Conservation (phyloP, 768 basidiomycete species). For the Russula vinacea region DNA sequence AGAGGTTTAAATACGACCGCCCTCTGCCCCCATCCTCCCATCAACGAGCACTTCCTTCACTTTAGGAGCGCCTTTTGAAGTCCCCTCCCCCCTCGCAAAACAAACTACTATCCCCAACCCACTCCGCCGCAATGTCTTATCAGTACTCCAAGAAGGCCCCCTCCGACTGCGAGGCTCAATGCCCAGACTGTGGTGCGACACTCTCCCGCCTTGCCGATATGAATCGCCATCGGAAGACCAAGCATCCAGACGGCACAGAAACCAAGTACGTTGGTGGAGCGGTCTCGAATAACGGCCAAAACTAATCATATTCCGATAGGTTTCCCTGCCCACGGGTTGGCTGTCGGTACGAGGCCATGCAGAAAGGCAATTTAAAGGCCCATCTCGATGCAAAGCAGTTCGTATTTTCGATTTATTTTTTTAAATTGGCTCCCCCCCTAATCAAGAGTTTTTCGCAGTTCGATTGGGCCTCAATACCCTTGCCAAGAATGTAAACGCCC, state of each 20-base stretch:
- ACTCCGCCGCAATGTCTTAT: not conserved
- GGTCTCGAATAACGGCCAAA: not conserved
- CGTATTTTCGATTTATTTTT: slow-evolving; percentile 3
- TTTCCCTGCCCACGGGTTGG: slow-evolving; percentile 5
- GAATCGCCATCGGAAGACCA: slow-evolving; percentile 17
- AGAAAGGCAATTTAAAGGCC: slow-evolving; percentile 8
- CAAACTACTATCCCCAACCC: not conserved
- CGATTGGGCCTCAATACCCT: not conserved
- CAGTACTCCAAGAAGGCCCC: not conserved
- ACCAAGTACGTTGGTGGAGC: slow-evolving; percentile 17
- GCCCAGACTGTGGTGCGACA: slow-evolving; percentile 14
- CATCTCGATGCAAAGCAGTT: slow-evolving; percentile 15
- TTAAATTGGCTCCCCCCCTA: not conserved
- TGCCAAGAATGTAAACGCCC: slow-evolving; percentile 7
- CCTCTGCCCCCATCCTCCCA: not conserved
- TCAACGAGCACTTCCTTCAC: not conserved
- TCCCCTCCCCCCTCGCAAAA: not conserved
- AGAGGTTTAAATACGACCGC: slow-evolving; percentile 18
- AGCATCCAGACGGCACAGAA: slow-evolving; percentile 14
- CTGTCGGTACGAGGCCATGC: slow-evolving; percentile 12
- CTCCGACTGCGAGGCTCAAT: not conserved
- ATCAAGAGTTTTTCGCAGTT: not conserved
- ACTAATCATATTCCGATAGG: slow-evolving; percentile 7
- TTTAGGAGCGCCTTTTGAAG: not conserved
- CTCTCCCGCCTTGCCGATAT: slow-evolving; percentile 14